Evolutionary conservation across 805 yeast species (phyloP).

Genomic region (Nakazawaea molendinolei): DNA sequence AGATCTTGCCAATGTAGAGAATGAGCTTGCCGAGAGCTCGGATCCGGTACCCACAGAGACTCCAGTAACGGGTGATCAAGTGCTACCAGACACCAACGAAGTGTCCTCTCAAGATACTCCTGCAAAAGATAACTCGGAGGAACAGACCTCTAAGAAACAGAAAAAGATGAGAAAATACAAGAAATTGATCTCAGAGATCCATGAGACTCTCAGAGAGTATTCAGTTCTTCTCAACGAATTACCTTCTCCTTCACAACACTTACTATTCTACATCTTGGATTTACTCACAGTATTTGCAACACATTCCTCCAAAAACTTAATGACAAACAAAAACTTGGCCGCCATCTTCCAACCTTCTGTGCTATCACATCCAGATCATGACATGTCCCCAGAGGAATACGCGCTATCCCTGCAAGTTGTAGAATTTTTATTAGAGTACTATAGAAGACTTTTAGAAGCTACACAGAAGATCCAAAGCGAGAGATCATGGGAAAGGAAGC

Average conservation of each 20-base stretch:
- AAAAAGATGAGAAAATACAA: slow-evolving; percentile 35
- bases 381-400: slow-evolving; percentile 87
- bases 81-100: not conserved
- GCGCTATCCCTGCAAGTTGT: slow-evolving; percentile 80
- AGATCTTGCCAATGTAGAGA: no score
- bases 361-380: slow-evolving; percentile 86
- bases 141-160: slow-evolving; percentile 14
- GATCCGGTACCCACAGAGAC: no score
- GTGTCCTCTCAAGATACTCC: not conserved
- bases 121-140: not conserved
- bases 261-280: slow-evolving; percentile 81
- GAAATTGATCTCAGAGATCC: slow-evolving; percentile 56
- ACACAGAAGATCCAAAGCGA: slow-evolving; percentile 6
- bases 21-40: no score
- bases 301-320: slow-evolving; percentile 69
- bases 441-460: slow-evolving; percentile 58
- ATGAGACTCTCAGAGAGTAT: slow-evolving; percentile 64
- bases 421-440: slow-evolving; percentile 82
- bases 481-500: not conserved
- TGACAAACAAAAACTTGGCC: slow-evolving; percentile 91
- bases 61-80: not conserved
- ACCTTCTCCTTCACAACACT: slow-evolving; percentile 74
- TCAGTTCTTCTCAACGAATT: slow-evolving; percentile 60
- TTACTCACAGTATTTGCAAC: slow-evolving; percentile 78
- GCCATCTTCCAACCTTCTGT: slow-evolving; percentile 98